Evolutionary conservation across 805 yeast species (phyloP).

Genomic region (Candida corydali): DNA sequence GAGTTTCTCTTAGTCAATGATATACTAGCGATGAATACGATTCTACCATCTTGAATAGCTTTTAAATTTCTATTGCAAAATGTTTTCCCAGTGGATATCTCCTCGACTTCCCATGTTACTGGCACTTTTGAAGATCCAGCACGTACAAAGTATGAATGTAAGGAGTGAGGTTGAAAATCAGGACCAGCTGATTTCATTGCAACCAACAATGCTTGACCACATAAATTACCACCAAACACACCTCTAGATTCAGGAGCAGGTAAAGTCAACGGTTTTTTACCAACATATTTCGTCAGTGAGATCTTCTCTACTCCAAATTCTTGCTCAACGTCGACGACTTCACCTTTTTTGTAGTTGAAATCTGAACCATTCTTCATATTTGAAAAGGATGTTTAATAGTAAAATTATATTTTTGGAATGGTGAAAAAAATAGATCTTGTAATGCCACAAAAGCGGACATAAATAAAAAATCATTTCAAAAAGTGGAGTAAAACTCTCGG

Average conservation of each 20-base stretch:
- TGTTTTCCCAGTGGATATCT: conserved; percentile 30
- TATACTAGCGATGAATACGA: conserved; percentile 24
- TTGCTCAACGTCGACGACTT: conserved; percentile 10
- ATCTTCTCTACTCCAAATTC: conserved; percentile 18
- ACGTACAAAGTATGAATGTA: conserved; percentile 29
- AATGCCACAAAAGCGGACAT: background rate
- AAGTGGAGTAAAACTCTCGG: background rate
- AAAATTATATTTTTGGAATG: no score
- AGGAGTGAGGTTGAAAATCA: conserved; percentile 33
- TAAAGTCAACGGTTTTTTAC: conserved; percentile 20
- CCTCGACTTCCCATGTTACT: conserved; percentile 29
- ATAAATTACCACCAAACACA: conserved; percentile 31
- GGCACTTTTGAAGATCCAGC: conserved; percentile 13
- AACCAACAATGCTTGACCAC: conserved; percentile 33
- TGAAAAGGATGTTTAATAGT: no score
- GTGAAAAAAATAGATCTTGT: no score
- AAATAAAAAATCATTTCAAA: background rate
- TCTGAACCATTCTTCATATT: background rate
- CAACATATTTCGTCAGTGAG: conserved; percentile 13
- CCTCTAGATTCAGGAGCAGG: conserved; percentile 23
- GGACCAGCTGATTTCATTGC: conserved; percentile 24
- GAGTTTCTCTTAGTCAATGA: conserved; percentile 34
- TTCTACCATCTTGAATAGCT: conserved; percentile 24
- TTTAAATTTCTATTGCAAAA: conserved; percentile 29
- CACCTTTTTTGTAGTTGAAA: conserved; percentile 7